Evolutionary conservation across 1,284 basidiomycete species (phyloP).

Genomic region (Moesziomyces sp.): DNA sequence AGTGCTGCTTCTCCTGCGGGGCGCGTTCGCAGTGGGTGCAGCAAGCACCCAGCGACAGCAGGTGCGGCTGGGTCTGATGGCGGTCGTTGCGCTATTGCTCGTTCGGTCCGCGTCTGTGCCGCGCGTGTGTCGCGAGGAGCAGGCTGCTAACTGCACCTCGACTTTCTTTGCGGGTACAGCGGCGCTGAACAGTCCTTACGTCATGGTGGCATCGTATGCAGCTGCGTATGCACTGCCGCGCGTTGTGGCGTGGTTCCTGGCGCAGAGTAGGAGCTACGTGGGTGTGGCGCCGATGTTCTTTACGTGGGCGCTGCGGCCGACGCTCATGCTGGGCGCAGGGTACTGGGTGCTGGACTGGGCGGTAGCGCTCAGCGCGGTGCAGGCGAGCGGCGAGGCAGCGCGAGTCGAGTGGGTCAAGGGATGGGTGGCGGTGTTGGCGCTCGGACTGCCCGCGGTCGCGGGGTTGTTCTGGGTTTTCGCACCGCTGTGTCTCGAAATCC

Average conservation of each 20-base stretch:
- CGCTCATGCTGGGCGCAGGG: conserved; percentile 53
- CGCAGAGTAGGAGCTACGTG: conserved; percentile 45
- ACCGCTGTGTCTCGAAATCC: conserved; percentile 61
- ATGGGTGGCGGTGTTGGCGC: conserved; percentile 39
- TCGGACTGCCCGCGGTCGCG: conserved; percentile 37
- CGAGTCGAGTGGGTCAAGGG: conserved; percentile 45
- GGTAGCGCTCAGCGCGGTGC: conserved; percentile 16
- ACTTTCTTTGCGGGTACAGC: conserved; percentile 70
- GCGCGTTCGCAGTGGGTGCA: conserved; percentile 17
- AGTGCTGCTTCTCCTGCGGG: conserved; percentile 55
- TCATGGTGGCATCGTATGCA: conserved; percentile 43
- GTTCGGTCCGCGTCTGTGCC: conserved; percentile 79
- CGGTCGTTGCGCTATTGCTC: conserved; percentile 76
- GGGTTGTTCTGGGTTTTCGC: conserved; percentile 56
- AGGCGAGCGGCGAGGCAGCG: conserved; percentile 9
- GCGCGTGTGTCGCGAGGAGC: conserved; percentile 93
- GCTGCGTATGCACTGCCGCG: conserved; percentile 46
- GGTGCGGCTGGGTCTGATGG: conserved; percentile 79
- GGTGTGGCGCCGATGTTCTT: conserved; percentile 52
- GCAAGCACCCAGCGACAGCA: conserved; percentile 73
- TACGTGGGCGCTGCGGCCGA: conserved; percentile 55
- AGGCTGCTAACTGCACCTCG: conserved; percentile 82
- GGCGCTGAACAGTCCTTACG: conserved; percentile 53
- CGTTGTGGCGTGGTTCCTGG: conserved; percentile 33
- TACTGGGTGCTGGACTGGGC: conserved; percentile 62